Evolutionary conservation across 129 eudicot genomes (phyloP), one percentile per base, ranked within the genome.

Genomic region (Escallonia rubra): DNA sequence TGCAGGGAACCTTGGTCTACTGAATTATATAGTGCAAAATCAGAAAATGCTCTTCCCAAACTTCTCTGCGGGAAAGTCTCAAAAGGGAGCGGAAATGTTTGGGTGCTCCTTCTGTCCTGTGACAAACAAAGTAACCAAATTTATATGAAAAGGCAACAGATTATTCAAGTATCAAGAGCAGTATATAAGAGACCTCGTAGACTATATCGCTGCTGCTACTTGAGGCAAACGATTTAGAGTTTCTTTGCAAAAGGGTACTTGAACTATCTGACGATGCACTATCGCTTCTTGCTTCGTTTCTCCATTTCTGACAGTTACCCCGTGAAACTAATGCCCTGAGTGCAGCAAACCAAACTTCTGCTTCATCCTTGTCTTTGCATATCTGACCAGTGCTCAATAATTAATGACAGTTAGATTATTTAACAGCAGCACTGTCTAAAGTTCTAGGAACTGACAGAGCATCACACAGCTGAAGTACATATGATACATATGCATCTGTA

Each of bases 361-460:
- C 85, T 74, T 87, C 95, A 78, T 76, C 82, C 72, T 83, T 87
- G 55, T 87, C 82, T 74, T 87, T 87, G 72, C 95, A 87, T 67
- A 87, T 87, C 89, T 87, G 89, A 58, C 42, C 77, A 71, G 44
- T 74, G 57, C 72, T 50, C 47, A 66, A 6, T 46, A 59, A 52
- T 59, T 47, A 68, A 44, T 44, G 45, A 63, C 53, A 7, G 7
- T 54, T 34, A 0, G 59, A 54, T 54, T 54, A 54, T 34, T 13
- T 4, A 11, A 14, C 0, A 46, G 50, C 59, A 54, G 14, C 23
- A 54, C 23, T 12, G 44, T 63, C 5, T 43, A n/a, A 4, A n/a
- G n/a, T 54, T 2, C 23, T 54, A 46, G 7, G 14, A 54, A 54
- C 6, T 12, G n/a, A 54, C 13, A 63, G 1, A 43, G 67, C 67